These are phyloP conservation scores for Crucibulum laeve DNA, from an alignment of 768 basidiomycete species.

Conservation along the genomic window DNA sequence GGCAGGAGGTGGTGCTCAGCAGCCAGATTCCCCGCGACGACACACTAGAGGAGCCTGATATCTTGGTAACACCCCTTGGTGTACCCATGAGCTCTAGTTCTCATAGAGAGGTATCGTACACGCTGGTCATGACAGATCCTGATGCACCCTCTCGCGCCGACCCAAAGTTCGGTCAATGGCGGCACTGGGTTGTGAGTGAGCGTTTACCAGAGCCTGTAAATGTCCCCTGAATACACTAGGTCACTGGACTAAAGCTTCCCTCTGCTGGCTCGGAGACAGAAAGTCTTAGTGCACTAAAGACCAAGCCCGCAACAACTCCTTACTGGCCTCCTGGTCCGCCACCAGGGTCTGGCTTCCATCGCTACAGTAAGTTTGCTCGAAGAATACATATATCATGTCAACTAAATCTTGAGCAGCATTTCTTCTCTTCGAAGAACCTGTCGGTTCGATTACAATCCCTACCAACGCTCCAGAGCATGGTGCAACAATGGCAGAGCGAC, in stretches of 20 bases:
- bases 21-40: slow-evolving; percentile 23
- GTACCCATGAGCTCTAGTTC: slow-evolving; percentile 11
- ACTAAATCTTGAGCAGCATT: slow-evolving; percentile 32
- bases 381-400: neutral
- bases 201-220: neutral
- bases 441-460: slow-evolving; percentile 34
- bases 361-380: slow-evolving; percentile 41
- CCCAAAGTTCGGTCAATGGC: slow-evolving; percentile 46
- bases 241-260: slow-evolving; percentile 31
- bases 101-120: slow-evolving; percentile 34
- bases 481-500: slow-evolving; percentile 36
- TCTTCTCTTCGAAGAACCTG: slow-evolving; percentile 58
- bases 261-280: slow-evolving; percentile 17
- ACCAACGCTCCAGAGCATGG: slow-evolving; percentile 40
- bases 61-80: slow-evolving; percentile 40
- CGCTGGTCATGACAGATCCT: slow-evolving; percentile 55
- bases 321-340: slow-evolving; percentile 56
- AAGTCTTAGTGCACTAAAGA: slow-evolving; percentile 31
- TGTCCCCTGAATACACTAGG: slow-evolving; percentile 15
- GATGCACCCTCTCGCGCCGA: slow-evolving; percentile 50
- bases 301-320: slow-evolving; percentile 44
- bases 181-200: slow-evolving; percentile 50
- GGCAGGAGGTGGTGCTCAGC: slow-evolving; percentile 28
- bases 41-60: slow-evolving; percentile 46
- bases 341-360: slow-evolving; percentile 47